These are phyloP conservation scores for Citrullus mucosospermus DNA, from an alignment of 306 rosid genomes.

Conservation along the genomic window DNA sequence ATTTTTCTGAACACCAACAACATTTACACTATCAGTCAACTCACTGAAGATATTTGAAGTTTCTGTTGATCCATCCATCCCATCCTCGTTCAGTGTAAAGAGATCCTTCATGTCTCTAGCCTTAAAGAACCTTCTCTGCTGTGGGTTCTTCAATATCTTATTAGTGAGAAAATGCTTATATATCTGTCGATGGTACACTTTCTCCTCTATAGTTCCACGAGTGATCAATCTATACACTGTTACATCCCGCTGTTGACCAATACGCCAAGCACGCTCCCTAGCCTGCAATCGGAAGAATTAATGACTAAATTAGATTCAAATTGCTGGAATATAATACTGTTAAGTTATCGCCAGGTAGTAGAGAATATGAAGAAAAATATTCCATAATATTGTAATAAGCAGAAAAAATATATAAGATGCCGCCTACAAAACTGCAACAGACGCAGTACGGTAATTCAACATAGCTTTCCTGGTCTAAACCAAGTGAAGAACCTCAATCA, in stretches of 20 bases:
- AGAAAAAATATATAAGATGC: not conserved
- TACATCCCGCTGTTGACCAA: conserved; percentile 94
- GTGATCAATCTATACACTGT: conserved; percentile 87
- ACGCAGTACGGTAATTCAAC: not conserved
- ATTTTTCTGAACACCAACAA: conserved; percentile 43
- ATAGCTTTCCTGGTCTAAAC: not conserved
- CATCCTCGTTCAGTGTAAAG: conserved; percentile 60
- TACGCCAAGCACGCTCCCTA: conserved; percentile 97
- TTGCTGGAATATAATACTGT: not conserved
- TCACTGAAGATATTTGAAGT: conserved; percentile 74
- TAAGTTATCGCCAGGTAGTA: not conserved
- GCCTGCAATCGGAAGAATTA: conserved; percentile 38
- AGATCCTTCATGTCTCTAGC: conserved; percentile 99
- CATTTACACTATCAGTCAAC: conserved; percentile 51
- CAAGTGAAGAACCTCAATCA: not conserved
- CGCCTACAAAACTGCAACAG: not conserved
- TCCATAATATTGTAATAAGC: not conserved
- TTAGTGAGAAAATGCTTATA: conserved; percentile 95
- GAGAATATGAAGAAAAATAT: not conserved
- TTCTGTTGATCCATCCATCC: conserved; percentile 64
- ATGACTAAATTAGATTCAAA: not conserved
- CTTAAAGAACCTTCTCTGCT: conserved; percentile 90
- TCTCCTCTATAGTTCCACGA: conserved; percentile 94
- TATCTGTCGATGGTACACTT: conserved; percentile 92
- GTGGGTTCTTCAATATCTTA: conserved; percentile 88